A percentile compares a stretch with the other conserved stretches of the same genome.
Evolutionary conservation across 2,329 filamentous ascomycete species (phyloP).

Genomic region (Claviceps pusilla): DNA sequence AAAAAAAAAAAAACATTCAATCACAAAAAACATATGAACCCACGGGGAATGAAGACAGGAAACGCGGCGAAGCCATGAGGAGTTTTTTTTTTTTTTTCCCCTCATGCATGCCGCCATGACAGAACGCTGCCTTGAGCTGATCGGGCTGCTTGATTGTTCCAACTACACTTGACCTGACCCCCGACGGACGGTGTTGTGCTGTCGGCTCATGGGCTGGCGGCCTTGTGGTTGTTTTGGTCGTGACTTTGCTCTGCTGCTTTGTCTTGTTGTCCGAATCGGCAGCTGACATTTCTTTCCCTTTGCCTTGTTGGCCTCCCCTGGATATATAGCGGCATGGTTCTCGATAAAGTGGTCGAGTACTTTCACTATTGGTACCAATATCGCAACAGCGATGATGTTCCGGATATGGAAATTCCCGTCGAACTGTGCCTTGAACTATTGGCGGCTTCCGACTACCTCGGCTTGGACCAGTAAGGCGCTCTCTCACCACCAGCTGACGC

Average conservation of each 20-base stretch:
- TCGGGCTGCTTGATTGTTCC: slow-evolving; percentile 33
- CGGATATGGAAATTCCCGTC: slow-evolving; percentile 67
- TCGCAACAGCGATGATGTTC: slow-evolving; percentile 53
- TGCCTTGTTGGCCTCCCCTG: neutral
- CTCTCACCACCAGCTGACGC: neutral
- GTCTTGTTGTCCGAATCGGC: slow-evolving; percentile 1
- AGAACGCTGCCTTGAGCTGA: slow-evolving; percentile 22
- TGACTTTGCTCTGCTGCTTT: neutral
- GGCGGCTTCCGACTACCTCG: slow-evolving; percentile 63
- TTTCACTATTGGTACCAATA: slow-evolving; percentile 70
- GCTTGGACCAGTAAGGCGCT: slow-evolving; percentile 40
- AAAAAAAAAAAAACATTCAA: too few species aligned
- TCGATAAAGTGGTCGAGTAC: slow-evolving; percentile 73
- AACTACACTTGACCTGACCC: slow-evolving; percentile 53
- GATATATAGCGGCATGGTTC: slow-evolving; percentile 47
- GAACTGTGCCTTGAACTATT: slow-evolving; percentile 66
- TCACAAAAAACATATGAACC: neutral
- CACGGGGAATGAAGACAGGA: slow-evolving; percentile 19
- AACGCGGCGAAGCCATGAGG: slow-evolving; percentile 26
- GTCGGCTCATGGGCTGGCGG: too few species aligned
- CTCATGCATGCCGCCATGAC: slow-evolving; percentile 21
- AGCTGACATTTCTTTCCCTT: slow-evolving; percentile 4
- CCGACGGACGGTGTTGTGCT: slow-evolving; percentile 2
- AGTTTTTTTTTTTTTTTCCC: too few species aligned
- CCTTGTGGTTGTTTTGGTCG: neutral